phyloP scores from a whole-genome alignment of 164 flowering plant species.

The Euptelea pleiosperma region DNA sequence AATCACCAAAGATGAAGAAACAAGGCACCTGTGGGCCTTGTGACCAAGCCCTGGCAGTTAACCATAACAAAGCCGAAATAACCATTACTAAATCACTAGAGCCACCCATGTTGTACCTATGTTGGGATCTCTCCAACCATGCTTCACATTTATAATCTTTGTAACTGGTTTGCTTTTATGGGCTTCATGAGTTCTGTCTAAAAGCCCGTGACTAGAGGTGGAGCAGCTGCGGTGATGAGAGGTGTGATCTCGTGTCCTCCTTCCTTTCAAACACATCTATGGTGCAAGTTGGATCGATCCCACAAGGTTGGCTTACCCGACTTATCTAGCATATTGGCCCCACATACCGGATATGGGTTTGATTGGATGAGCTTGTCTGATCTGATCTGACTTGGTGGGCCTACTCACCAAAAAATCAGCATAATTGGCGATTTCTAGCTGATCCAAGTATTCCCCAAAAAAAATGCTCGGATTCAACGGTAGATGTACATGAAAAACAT shows the following conservation, averaged over 20 bases:
- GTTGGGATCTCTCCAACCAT: neutral
- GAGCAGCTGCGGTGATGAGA: slow-evolving; percentile 13
- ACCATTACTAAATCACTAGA: neutral
- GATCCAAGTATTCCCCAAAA: too few relatives aligned
- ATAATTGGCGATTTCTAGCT: too few relatives aligned
- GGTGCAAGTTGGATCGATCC: too few relatives aligned
- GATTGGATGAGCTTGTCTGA: too few relatives aligned
- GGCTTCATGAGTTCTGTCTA: slow-evolving; percentile 3
- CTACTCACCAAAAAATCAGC: too few relatives aligned
- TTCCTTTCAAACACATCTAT: too few relatives aligned
- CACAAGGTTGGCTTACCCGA: too few relatives aligned
- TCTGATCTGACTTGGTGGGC: too few relatives aligned
- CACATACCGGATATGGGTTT: too few relatives aligned
- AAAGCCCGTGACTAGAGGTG: neutral
- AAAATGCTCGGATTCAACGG: too few relatives aligned
- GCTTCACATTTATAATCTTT: slow-evolving; percentile 3
- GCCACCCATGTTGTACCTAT: neutral
- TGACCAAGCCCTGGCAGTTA: slow-evolving; percentile 3
- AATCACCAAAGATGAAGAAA: slow-evolving; percentile 85
- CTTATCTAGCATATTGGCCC: too few relatives aligned
- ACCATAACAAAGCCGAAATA: neutral
- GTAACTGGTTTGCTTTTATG: neutral
- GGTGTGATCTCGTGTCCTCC: slow-evolving; percentile 12
- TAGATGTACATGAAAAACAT: too few relatives aligned
- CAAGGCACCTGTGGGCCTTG: slow-evolving; percentile 49